Conservation (phyloP, 2,329 filamentous ascomycete genomes). For the Macrophomina pseudophaseolina region DNA sequence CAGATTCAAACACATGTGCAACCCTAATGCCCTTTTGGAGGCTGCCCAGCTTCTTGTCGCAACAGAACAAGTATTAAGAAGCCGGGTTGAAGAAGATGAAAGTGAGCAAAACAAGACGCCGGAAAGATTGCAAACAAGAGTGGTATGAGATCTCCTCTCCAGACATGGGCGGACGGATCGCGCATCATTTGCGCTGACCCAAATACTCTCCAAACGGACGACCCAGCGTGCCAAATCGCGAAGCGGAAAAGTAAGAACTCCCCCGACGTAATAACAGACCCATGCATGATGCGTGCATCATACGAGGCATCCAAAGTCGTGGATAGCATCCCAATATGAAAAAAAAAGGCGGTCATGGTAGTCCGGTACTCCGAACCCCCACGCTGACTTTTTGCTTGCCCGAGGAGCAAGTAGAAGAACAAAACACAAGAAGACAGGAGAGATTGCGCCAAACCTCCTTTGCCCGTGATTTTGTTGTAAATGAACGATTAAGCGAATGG, state of each 20-base stretch:
- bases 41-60: slow-evolving; percentile 5
- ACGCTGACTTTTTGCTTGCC: slow-evolving; percentile 7
- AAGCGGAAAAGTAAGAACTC: slow-evolving; percentile 15
- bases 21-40: slow-evolving; percentile 25
- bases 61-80: slow-evolving; percentile 9
- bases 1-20: slow-evolving; percentile 14
- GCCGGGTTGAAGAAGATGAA: not conserved
- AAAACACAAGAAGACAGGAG: not conserved
- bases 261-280: slow-evolving; percentile 14
- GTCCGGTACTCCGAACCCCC: not conserved
- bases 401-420: slow-evolving; percentile 3
- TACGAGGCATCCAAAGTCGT: slow-evolving; percentile 19
- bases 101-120: slow-evolving; percentile 10
- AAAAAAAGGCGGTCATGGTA: not conserved
- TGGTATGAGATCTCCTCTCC: slow-evolving; percentile 20
- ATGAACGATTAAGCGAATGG: slow-evolving; percentile 20
- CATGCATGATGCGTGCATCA: slow-evolving; percentile 23
- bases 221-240: slow-evolving; percentile 24
- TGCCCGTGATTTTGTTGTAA: slow-evolving; percentile 7
- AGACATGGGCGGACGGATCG: slow-evolving; percentile 9
- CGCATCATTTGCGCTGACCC: slow-evolving; percentile 10
- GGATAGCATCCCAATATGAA: slow-evolving; percentile 12
- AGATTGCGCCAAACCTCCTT: not conserved
- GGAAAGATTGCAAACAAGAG: slow-evolving; percentile 1
- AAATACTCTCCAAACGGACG: slow-evolving; percentile 18